Conservation (phyloP, 2,329 filamentous ascomycete species). For the Dendryphion nanum region DNA sequence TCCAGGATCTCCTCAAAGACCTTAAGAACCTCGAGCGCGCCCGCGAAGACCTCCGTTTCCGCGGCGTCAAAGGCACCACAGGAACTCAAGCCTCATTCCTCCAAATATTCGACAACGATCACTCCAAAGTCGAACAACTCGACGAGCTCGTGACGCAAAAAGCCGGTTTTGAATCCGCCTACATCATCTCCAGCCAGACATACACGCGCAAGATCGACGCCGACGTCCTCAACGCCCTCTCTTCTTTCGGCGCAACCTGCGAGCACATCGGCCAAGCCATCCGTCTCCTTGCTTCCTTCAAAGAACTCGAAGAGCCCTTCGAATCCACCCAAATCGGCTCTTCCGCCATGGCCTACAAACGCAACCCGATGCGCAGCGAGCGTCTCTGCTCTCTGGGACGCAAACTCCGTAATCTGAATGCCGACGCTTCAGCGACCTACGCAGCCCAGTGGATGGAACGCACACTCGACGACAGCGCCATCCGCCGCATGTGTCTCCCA, state of each 20-base stretch:
- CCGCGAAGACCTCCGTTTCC: constrained; percentile 68
- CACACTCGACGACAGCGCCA: constrained; percentile 73
- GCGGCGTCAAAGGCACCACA: constrained; percentile 57
- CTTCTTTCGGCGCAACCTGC: constrained; percentile 74
- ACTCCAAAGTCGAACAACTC: constrained; percentile 60
- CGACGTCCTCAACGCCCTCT: constrained; percentile 75
- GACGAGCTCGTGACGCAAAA: constrained; percentile 65
- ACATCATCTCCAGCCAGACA: constrained; percentile 69
- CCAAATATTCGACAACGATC: constrained; percentile 63
- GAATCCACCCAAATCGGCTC: constrained; percentile 64
- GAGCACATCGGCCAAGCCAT: constrained; percentile 74
- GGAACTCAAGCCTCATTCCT: constrained; percentile 68
- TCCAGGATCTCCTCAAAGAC: constrained; percentile 74
- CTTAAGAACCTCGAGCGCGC: constrained; percentile 70
- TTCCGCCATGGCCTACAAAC: constrained; percentile 62
- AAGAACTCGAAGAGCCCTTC: constrained; percentile 84
- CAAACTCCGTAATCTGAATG: constrained; percentile 54
- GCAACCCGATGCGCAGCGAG: constrained; percentile 60
- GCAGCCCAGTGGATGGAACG: constrained; percentile 75
- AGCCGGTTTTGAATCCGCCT: constrained; percentile 61
- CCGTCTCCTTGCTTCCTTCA: constrained; percentile 69
- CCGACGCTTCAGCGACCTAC: constrained; percentile 64
- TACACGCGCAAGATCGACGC: constrained; percentile 82
- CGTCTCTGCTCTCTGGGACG: constrained; percentile 60
- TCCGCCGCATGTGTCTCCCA: constrained; percentile 56